Conservation (phyloP, 495 filamentous ascomycete species). For the Apiosordaria backusii region DNA sequence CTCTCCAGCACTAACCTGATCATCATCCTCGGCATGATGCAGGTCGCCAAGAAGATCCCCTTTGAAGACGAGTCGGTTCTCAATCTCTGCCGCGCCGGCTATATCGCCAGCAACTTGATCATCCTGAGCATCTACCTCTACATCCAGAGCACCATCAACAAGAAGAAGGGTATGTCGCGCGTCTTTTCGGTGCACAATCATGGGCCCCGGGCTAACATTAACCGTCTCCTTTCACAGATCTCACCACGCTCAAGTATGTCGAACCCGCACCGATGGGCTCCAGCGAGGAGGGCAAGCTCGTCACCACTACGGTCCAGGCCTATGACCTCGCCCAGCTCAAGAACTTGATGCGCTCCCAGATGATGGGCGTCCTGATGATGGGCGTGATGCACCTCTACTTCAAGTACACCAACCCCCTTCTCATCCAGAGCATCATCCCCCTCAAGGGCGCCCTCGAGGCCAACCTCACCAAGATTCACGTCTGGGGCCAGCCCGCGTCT, state of each 20-base stretch:
- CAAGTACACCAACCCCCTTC: conserved; percentile 97
- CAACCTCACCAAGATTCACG: conserved; percentile 92
- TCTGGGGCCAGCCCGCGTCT: conserved; percentile 83
- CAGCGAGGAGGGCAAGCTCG: conserved; percentile 85
- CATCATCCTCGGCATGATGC: conserved; percentile 97
- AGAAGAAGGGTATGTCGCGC: conserved; percentile 78
- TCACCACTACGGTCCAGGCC: conserved; percentile 90
- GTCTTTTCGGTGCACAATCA: neutral
- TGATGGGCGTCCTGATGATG: conserved; percentile 98
- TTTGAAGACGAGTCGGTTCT: conserved; percentile 90
- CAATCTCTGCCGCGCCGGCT: conserved; percentile 74
- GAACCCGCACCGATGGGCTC: conserved; percentile 91
- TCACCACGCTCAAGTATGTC: conserved; percentile 97
- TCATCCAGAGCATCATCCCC: conserved; percentile 98
- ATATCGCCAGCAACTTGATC: conserved; percentile 83
- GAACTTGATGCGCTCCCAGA: conserved; percentile 74
- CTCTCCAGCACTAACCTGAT: conserved; percentile 75
- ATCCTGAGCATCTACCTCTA: conserved; percentile 82
- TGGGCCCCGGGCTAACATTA: conserved; percentile 12
- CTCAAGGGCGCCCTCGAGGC: conserved; percentile 91
- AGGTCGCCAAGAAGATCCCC: conserved; percentile 90
- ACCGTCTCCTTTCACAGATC: conserved; percentile 53
- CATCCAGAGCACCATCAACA: conserved; percentile 75
- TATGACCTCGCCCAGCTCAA: conserved; percentile 87
- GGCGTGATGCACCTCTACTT: conserved; percentile 96